Percentiles rank a stretch among this genome's conserved stretches.
These are phyloP conservation scores for Pyrenophora teres DNA, from an alignment of 2,329 filamentous ascomycete genomes.

Conservation along the genomic window DNA sequence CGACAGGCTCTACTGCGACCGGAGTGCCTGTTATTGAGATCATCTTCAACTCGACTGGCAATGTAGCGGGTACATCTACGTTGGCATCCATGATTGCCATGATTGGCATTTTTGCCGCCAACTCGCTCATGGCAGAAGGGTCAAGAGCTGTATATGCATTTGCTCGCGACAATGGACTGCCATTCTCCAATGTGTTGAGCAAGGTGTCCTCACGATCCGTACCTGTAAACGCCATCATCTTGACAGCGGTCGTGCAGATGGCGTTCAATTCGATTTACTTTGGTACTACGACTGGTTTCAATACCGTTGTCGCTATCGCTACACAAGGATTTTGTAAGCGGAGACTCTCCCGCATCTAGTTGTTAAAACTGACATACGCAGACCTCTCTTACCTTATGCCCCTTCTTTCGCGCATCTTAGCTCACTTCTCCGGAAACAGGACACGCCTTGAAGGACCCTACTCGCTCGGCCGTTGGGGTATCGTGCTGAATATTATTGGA, in stretches of 20 bases:
- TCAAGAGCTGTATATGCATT: slow-evolving; percentile 55
- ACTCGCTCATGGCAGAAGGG: slow-evolving; percentile 55
- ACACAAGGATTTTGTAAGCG: slow-evolving; percentile 61
- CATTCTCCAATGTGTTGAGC: slow-evolving; percentile 55
- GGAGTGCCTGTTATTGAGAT: slow-evolving; percentile 61
- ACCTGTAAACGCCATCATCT: slow-evolving; percentile 56
- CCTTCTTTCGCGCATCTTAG: slow-evolving; percentile 56
- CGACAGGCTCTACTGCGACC: slow-evolving; percentile 52
- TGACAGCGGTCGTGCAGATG: slow-evolving; percentile 56
- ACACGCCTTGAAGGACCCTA: slow-evolving; percentile 52
- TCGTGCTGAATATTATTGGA: slow-evolving; percentile 56
- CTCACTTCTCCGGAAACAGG: slow-evolving; percentile 51
- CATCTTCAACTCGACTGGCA: slow-evolving; percentile 56
- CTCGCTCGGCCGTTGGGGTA: slow-evolving; percentile 52
- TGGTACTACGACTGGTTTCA: slow-evolving; percentile 59
- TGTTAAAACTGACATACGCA: slow-evolving; percentile 20
- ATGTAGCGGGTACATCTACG: slow-evolving; percentile 52
- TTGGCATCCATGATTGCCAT: slow-evolving; percentile 55
- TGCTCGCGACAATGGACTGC: slow-evolving; percentile 59
- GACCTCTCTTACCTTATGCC: slow-evolving; percentile 64
- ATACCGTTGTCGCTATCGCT: slow-evolving; percentile 61
- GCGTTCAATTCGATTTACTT: slow-evolving; percentile 62
- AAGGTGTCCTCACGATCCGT: slow-evolving; percentile 56
- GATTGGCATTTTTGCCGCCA: slow-evolving; percentile 54
- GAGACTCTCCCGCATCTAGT: background rate